These are phyloP conservation scores for Circinella umbellata DNA, from an alignment of 371 early-diverging fungal genomes.

Conservation along the genomic window DNA sequence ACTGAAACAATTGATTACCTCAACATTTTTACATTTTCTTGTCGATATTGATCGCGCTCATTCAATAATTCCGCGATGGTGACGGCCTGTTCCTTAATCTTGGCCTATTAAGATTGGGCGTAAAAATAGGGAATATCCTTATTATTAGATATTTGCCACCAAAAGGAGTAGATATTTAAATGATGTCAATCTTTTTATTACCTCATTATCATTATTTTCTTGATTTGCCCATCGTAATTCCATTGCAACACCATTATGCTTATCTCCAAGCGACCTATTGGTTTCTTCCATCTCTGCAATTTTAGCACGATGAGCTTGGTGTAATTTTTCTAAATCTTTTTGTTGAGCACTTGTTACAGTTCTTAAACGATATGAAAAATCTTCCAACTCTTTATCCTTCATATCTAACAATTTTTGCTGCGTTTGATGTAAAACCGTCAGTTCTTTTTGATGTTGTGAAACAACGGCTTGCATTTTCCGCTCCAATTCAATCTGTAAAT, in stretches of 20 bases:
- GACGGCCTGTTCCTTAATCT: constrained; percentile 37
- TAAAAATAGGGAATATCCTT: not conserved
- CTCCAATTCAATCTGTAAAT: constrained; percentile 2
- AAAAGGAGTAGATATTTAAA: no score
- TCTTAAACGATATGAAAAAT: constrained; percentile 44
- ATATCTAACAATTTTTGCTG: constrained; percentile 49
- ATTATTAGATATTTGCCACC: not conserved
- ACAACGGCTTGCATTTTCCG: constrained; percentile 38
- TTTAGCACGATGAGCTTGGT: constrained; percentile 41
- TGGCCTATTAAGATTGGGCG: constrained; percentile 26
- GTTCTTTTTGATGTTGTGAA: constrained; percentile 48
- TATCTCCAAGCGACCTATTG: constrained; percentile 33
- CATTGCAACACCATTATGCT: constrained; percentile 40
- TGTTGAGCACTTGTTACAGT: constrained; percentile 42
- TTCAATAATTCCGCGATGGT: constrained; percentile 35
- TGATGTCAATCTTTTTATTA: constrained; percentile 16
- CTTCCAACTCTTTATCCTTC: constrained; percentile 52
- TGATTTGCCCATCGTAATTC: constrained; percentile 47
- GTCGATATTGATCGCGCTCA: constrained; percentile 30
- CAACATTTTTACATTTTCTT: constrained; percentile 53
- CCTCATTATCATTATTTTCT: constrained; percentile 55
- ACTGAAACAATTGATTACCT: constrained; percentile 29
- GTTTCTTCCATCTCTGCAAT: constrained; percentile 36
- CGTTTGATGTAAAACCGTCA: constrained; percentile 46
- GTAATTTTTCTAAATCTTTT: constrained; percentile 46